Conservation (phyloP, 768 basidiomycete species). For the Hydnum rufescens region DNA sequence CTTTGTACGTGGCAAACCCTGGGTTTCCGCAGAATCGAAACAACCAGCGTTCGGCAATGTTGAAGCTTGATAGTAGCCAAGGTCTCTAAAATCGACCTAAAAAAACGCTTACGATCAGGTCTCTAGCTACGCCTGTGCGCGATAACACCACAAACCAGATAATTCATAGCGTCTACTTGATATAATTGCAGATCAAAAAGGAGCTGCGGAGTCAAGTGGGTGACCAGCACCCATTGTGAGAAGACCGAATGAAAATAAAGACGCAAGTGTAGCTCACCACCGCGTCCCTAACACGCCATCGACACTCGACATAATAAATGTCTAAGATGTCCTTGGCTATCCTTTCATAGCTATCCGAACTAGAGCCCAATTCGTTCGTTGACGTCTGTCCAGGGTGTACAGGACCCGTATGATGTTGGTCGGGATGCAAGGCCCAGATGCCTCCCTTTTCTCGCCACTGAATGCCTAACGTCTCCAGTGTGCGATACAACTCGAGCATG, state of each 20-base stretch:
- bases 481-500: constrained; percentile 95
- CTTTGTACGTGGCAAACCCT: constrained; percentile 20
- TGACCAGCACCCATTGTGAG: no score
- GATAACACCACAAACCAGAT: constrained; percentile 30
- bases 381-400: constrained; percentile 30
- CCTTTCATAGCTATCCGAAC: background rate
- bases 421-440: constrained; percentile 10
- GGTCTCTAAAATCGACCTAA: constrained; percentile 86
- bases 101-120: no score
- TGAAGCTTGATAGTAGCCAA: constrained; percentile 52
- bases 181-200: constrained; percentile 96
- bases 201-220: constrained; percentile 29
- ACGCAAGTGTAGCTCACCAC: constrained; percentile 46
- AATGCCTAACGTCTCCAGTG: constrained; percentile 76
- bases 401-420: constrained; percentile 14
- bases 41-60: constrained; percentile 27
- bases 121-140: no score
- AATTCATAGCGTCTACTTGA: constrained; percentile 88
- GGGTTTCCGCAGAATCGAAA: constrained; percentile 25
- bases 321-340: constrained; percentile 20
- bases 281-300: constrained; percentile 74
- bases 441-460: constrained; percentile 91
- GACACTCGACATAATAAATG: constrained; percentile 86
- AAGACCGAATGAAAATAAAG: background rate
- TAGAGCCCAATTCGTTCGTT: constrained; percentile 27